Evolutionary conservation across 345 rosid genomes (phyloP).

Genomic region (Hibiscus trionum): DNA sequence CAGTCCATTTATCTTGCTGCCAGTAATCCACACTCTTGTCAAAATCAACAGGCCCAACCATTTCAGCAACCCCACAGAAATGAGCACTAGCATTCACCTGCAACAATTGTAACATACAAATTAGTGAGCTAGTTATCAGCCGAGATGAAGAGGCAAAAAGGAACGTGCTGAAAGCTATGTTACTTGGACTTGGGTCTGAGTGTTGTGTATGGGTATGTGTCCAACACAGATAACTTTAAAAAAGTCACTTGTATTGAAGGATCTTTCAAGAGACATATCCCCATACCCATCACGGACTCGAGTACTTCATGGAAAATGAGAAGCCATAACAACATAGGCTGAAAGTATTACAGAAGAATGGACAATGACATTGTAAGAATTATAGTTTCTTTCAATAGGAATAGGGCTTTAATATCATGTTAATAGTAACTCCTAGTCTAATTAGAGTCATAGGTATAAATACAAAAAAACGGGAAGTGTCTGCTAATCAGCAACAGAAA

Average conservation of each 20-base stretch:
- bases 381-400: background rate
- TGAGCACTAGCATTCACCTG: slow-evolving; percentile 96
- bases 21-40: slow-evolving; percentile 82
- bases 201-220: no score
- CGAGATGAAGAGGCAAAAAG: background rate
- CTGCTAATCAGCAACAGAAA: background rate
- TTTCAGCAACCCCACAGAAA: slow-evolving; percentile 89
- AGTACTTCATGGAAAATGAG: no score
- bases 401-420: background rate
- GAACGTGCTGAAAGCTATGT: background rate
- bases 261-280: no score
- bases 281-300: no score
- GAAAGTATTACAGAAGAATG: background rate
- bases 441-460: background rate
- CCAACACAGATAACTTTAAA: no score
- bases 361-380: background rate
- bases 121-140: background rate
- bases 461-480: background rate
- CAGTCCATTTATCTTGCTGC: slow-evolving; percentile 96
- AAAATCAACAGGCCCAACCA: slow-evolving; percentile 85
- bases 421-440: background rate
- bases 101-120: slow-evolving; percentile 14
- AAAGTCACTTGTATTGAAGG: no score
- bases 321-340: no score
- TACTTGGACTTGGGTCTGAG: no score